These are phyloP conservation scores for Leishmania tarentolae DNA, from an alignment of 208 protist genomes.

Conservation along the genomic window DNA sequence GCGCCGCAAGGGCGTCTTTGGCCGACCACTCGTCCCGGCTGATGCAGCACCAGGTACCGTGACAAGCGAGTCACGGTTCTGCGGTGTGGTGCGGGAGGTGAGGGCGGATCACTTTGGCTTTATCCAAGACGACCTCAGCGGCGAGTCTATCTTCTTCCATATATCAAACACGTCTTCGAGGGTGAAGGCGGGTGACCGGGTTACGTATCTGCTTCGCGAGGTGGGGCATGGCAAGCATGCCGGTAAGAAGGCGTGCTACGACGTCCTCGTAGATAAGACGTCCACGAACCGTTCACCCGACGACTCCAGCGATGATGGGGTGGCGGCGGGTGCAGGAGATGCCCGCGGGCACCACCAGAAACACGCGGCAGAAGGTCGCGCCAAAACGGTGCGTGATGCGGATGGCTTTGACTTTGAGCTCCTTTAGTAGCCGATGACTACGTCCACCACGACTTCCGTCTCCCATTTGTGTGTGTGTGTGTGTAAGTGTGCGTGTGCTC, in stretches of 20 bases:
- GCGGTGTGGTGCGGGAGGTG: slow-evolving; percentile 60
- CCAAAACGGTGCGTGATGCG: not conserved
- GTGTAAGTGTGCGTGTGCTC: not conserved
- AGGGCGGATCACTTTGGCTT: slow-evolving; percentile 60
- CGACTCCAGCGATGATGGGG: not conserved
- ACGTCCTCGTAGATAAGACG: slow-evolving; percentile 30
- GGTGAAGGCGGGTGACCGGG: slow-evolving; percentile 51
- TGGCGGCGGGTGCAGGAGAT: not conserved
- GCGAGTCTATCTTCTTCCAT: slow-evolving; percentile 86
- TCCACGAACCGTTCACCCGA: not conserved
- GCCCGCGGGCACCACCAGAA: not conserved
- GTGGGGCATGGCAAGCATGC: slow-evolving; percentile 58
- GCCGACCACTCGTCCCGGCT: slow-evolving; percentile 12
- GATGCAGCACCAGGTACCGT: slow-evolving; percentile 17
- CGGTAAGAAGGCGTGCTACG: slow-evolving; percentile 69
- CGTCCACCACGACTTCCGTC: not conserved
- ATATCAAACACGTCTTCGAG: slow-evolving; percentile 29
- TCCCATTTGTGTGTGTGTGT: not conserved
- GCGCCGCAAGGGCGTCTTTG: slow-evolving; percentile 21
- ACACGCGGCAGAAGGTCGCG: not conserved
- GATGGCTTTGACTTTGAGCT: slow-evolving; percentile 20
- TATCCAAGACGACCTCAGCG: slow-evolving; percentile 60
- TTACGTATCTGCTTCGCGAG: slow-evolving; percentile 68
- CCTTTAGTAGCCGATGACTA: not conserved
- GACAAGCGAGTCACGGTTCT: slow-evolving; percentile 34